phyloP scores from a whole-genome alignment of 106 monocot species.

The Apostasia shenzhenica region DNA sequence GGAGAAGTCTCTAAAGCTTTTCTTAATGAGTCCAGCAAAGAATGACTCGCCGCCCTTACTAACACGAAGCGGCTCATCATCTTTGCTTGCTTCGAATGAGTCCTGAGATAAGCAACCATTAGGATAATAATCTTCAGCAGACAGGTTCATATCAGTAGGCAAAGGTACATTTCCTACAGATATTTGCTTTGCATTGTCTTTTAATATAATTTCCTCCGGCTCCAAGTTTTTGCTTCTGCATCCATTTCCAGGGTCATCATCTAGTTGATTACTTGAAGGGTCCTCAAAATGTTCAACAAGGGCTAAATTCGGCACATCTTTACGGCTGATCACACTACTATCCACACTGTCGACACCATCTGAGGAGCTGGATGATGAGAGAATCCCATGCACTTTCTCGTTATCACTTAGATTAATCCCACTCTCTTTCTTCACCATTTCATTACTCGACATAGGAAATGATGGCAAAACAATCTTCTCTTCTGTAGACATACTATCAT shows the following conservation, averaged over 20 bases:
- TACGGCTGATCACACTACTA: constrained; percentile 34
- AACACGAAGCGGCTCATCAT: constrained; percentile 34
- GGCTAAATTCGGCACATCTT: constrained; percentile 51
- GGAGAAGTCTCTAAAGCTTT: constrained; percentile 68
- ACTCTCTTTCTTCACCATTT: constrained; percentile 33
- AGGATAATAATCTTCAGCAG: constrained; percentile 56
- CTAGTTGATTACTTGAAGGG: constrained; percentile 30
- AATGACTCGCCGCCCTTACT: constrained; percentile 74
- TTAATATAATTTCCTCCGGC: constrained; percentile 54
- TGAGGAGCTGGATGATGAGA: constrained; percentile 35
- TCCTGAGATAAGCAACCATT: constrained; percentile 48
- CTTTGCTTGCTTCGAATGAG: constrained; percentile 32
- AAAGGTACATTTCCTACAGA: constrained; percentile 66
- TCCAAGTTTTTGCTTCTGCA: constrained; percentile 69
- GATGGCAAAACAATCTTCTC: constrained; percentile 59
- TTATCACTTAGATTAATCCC: constrained; percentile 33
- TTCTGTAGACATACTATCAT: constrained; percentile 21
- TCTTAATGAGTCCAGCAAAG: constrained; percentile 76
- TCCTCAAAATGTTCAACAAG: constrained; percentile 66
- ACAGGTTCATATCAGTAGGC: constrained; percentile 47
- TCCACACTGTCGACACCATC: constrained; percentile 37
- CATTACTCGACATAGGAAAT: constrained; percentile 32
- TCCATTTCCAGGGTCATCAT: constrained; percentile 52
- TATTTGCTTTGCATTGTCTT: constrained; percentile 58
- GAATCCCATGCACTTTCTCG: constrained; percentile 43